These are phyloP conservation scores for Daldinia eschscholtzii DNA, from an alignment of 2,329 filamentous ascomycete genomes.

Conservation along the genomic window DNA sequence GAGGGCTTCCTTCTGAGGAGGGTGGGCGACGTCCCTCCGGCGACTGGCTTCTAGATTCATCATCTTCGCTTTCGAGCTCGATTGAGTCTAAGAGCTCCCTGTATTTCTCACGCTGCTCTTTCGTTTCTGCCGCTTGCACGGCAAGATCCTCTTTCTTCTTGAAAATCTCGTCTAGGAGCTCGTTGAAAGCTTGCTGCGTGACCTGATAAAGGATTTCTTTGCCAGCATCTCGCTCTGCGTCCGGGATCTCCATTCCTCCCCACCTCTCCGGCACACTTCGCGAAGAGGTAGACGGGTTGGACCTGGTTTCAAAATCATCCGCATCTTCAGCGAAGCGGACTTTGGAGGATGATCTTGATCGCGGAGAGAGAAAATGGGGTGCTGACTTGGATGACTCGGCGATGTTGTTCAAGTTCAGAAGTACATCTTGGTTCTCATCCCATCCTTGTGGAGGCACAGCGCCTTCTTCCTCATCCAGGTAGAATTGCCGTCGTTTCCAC, in stretches of 20 bases:
- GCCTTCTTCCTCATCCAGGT: constrained; percentile 88
- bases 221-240: constrained; percentile 84
- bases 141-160: constrained; percentile 82
- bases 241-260: constrained; percentile 82
- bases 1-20: constrained; percentile 15
- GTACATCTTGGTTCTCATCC: constrained; percentile 70
- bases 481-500: constrained; percentile 83
- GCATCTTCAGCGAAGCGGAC: constrained; percentile 80
- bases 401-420: constrained; percentile 55
- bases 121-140: constrained; percentile 74
- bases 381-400: constrained; percentile 61
- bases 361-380: constrained; percentile 59
- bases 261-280: constrained; percentile 78
- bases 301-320: constrained; percentile 76
- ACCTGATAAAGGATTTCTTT: constrained; percentile 92
- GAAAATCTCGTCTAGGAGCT: constrained; percentile 89
- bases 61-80: constrained; percentile 53
- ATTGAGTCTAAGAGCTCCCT: constrained; percentile 62
- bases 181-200: constrained; percentile 92
- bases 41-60: constrained; percentile 34
- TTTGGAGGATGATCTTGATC: constrained; percentile 82
- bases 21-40: constrained; percentile 31
- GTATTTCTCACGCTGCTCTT: constrained; percentile 69
- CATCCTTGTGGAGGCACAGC: constrained; percentile 73
- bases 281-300: constrained; percentile 80